Evolutionary conservation across 176 grass and related monocot species (phyloP).

Genomic region (Avena sativa): DNA sequence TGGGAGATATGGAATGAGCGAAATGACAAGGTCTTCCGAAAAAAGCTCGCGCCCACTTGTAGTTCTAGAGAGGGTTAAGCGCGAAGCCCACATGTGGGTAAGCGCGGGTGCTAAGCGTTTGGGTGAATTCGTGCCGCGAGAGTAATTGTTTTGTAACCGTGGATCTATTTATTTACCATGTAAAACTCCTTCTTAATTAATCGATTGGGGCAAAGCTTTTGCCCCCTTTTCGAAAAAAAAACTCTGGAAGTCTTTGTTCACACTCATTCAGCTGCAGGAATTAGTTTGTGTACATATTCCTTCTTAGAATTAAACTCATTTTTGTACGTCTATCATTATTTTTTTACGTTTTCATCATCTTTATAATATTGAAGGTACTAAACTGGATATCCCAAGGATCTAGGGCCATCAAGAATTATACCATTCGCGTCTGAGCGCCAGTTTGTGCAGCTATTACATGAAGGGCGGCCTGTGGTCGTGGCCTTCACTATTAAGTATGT

Average conservation of each 20-base stretch:
- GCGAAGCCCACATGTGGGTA: too few relatives aligned
- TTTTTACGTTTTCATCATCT: conserved; percentile 14
- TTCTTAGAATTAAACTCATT: conserved; percentile 7
- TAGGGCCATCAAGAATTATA: conserved; percentile 81
- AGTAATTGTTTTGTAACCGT: too few relatives aligned
- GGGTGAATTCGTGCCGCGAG: too few relatives aligned
- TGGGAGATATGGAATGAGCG: too few relatives aligned
- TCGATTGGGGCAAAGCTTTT: too few relatives aligned
- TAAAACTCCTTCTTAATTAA: too few relatives aligned
- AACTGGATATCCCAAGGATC: conserved; percentile 93
- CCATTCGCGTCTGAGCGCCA: conserved; percentile 86
- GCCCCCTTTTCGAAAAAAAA: too few relatives aligned
- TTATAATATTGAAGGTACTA: conserved; percentile 70
- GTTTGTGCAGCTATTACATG: conserved; percentile 82
- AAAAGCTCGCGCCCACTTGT: too few relatives aligned
- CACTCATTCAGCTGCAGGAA: not conserved
- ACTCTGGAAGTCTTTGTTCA: not conserved
- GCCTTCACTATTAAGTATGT: conserved; percentile 92
- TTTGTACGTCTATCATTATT: not conserved
- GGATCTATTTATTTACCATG: too few relatives aligned
- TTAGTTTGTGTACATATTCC: not conserved
- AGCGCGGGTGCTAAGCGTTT: too few relatives aligned
- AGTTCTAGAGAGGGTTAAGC: too few relatives aligned
- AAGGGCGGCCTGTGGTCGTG: conserved; percentile 88
- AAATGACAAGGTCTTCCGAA: too few relatives aligned